Percentiles rank a stretch among this genome's conserved stretches.
phyloP scores from a whole-genome alignment of 352 stramenopile genomes.

The Pythium grandisporangium region DNA sequence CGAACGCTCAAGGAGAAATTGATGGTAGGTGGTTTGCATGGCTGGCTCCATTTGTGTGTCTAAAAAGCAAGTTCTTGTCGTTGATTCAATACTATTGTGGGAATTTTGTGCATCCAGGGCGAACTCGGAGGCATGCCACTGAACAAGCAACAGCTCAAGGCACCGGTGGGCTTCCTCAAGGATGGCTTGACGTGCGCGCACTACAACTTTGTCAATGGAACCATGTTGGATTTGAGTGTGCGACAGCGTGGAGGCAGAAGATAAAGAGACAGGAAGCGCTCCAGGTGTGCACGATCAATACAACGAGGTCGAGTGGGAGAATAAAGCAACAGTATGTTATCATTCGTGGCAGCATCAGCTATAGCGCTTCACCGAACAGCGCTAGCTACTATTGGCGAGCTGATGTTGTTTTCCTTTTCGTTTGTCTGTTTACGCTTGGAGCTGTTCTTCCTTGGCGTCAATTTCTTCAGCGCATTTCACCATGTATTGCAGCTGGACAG shows the following conservation, averaged over 20 bases:
- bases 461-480: constrained; percentile 81
- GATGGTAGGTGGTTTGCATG: constrained; percentile 33
- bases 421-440: constrained; percentile 40
- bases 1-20: constrained; percentile 91
- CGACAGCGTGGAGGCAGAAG: constrained; percentile 67
- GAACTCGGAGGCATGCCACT: constrained; percentile 88
- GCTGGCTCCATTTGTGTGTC: not conserved
- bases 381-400: not conserved
- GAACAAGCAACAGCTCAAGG: constrained; percentile 96
- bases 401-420: too few relatives aligned
- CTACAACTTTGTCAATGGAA: constrained; percentile 82
- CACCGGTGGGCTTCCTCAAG: constrained; percentile 89
- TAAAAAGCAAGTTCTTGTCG: too few relatives aligned
- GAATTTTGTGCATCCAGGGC: constrained; percentile 16
- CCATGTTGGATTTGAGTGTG: constrained; percentile 64
- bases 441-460: constrained; percentile 59
- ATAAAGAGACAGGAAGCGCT: constrained; percentile 15
- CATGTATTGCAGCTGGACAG: constrained; percentile 82
- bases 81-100: too few relatives aligned
- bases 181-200: constrained; percentile 71
- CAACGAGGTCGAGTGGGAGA: too few relatives aligned
- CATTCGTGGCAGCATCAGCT: too few relatives aligned
- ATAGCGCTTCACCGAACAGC: too few relatives aligned
- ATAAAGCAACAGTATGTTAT: too few relatives aligned
- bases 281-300: too few relatives aligned